Evolutionary conservation across 2,329 filamentous ascomycete species (phyloP).

Genomic region (Akanthomyces dipterigenus): DNA sequence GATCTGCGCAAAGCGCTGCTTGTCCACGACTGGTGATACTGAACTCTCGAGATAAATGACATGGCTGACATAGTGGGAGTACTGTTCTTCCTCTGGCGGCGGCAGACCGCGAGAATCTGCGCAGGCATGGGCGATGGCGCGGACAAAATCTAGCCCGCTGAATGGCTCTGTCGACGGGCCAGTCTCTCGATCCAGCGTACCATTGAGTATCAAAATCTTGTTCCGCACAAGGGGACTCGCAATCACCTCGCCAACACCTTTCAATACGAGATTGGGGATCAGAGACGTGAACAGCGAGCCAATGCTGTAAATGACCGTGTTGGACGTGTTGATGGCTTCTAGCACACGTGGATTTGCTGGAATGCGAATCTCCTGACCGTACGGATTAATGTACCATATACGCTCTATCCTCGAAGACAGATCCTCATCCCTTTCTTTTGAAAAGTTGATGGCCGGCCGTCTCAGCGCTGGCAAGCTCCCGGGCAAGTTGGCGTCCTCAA

Average conservation of each 20-base stretch:
- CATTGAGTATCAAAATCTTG: slow-evolving; percentile 82
- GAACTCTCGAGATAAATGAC: slow-evolving; percentile 71
- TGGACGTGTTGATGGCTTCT: slow-evolving; percentile 55
- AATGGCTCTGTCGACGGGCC: slow-evolving; percentile 61
- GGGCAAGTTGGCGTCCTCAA: slow-evolving; percentile 75
- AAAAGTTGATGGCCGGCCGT: slow-evolving; percentile 74
- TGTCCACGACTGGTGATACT: slow-evolving; percentile 64
- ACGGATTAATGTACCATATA: slow-evolving; percentile 97
- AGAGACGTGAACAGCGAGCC: slow-evolving; percentile 91
- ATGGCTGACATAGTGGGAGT: slow-evolving; percentile 71
- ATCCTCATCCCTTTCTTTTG: slow-evolving; percentile 68
- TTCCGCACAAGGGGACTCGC: slow-evolving; percentile 41
- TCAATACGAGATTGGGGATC: slow-evolving; percentile 71
- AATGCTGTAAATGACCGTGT: slow-evolving; percentile 80
- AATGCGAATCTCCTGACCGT: slow-evolving; percentile 90
- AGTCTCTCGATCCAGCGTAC: slow-evolving; percentile 78
- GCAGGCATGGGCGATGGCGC: slow-evolving; percentile 69
- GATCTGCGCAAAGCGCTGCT: slow-evolving; percentile 50
- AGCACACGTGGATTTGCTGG: slow-evolving; percentile 76
- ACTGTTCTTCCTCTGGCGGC: slow-evolving; percentile 37
- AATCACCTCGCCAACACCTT: slow-evolving; percentile 60
- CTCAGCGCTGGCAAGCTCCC: slow-evolving; percentile 75
- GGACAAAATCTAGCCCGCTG: slow-evolving; percentile 73
- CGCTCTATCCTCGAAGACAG: slow-evolving; percentile 70
- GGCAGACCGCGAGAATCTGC: slow-evolving; percentile 54